Base-by-base conservation (phyloP, 139 green algal genomes). In the Diplosphaera chodatii region DNA sequence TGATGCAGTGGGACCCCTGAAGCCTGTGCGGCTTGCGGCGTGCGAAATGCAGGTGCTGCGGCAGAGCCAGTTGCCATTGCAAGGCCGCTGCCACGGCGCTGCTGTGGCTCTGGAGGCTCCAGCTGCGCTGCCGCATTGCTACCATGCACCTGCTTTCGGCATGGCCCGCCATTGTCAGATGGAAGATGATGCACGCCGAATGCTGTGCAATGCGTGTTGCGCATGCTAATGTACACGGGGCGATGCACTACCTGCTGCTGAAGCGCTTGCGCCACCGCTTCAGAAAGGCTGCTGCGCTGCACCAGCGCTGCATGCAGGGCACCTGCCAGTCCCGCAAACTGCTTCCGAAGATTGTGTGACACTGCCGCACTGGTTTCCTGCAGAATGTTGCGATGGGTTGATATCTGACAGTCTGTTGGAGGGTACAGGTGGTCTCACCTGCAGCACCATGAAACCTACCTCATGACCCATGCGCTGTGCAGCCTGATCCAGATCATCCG, bases 311-410 rank as follows among this genome's bases (percentile, higher is more conserved):
- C 27, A 30, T 84, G 75, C 40, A 84, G 32, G 40, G 30, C 20
- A 32, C 40, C 37, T 13, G 59, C 59, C 2, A 82, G 67, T 1
- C 37, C 13, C 23, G 23, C 15, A 1, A 82, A 16, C 66, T 84
- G 79, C 3, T 34, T 33, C 27, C 69, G 68, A 32, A 84, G 69
- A 10, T 76, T 32, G 22, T 63, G 29, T 15, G 74, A 71, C 30
- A 84, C 68, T 34, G 56, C 62, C 21, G 25, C 30, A 3, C 59
- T 30, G 69, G 74, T 75, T 27, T 33, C 75, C 75, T 80, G 65
- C 41, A 68, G n/a, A 0, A 48, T 13, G 13, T 48, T 13, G 10
- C 13, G n/a, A n/a, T n/a, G n/a, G n/a, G n/a, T n/a, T n/a, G n/a
- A n/a, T n/a, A n/a, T n/a, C n/a, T n/a, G n/a, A n/a, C n/a, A n/a